Evolutionary conservation across 2,329 filamentous ascomycete species (phyloP), one percentile per base, ranked within the genome.

Genomic region (Rhynchosporium agropyri): DNA sequence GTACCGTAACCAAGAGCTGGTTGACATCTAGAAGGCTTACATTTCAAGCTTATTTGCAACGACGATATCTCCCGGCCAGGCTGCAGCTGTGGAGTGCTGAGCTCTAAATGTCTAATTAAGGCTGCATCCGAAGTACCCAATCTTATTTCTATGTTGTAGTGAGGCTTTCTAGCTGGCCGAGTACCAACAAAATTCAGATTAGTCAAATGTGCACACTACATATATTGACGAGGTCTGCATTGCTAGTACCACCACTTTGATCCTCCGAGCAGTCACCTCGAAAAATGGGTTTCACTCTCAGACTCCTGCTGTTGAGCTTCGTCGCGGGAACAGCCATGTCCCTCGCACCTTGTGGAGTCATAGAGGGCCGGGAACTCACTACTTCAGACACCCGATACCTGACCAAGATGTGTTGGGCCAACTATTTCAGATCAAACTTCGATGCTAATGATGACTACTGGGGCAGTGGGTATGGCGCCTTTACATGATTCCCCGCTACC

Each of bases 401-500:
- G 3, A 13, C 8, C 0, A 8, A 33, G 3, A 58, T 62, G 53
- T 62, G 60, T 40, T 33, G 33, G 9, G 53, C 60, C 43, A 31
- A 15, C 12, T 7, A 42, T 26, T 3, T 15, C 20, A 20, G 20
- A 20, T 1, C 20, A 20, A 20, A 20, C 20, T 20, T 20, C 20
- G 20, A 20, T 20, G 20, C 20, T 20, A 20, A 20, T 33, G 6
- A 9, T 3, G n/a, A 58, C 15, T 13, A 10, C 28, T 28, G 33
- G 15, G 9, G 4, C 36, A 2, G 36, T 31, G 7, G 29, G 20
- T 6, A 4, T 55, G 29, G 31, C 53, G 4, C 48, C 48, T 2
- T 58, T 68, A 29, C 36, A 40, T 29, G 36, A 57, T 55, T 68
- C 67, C 2, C 61, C 63, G 4, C 64, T 64, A 33, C 65, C 67